Evolutionary conservation across 768 basidiomycete species (phyloP), one percentile per base, ranked within the genome.

Genomic region (Podaxis sp.): DNA sequence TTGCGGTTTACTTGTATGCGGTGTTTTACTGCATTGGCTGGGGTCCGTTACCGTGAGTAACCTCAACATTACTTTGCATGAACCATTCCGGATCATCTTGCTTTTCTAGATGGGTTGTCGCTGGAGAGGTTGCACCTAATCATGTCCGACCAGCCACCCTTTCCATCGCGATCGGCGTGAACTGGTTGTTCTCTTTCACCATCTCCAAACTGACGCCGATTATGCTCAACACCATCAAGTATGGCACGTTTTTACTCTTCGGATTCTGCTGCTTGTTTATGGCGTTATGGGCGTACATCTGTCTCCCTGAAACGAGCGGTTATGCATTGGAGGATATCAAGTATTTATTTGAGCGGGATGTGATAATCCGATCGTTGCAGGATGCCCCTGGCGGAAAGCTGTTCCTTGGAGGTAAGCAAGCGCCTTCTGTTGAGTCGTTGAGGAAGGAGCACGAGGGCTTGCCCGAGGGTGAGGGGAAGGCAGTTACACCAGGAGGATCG

Each of bases 131-230:
- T 24, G 78, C 79, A 6, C 80, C 79, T 2, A 81, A 82, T 61
- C 76, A 80, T 57, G 72, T 82, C 36, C 77, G 80, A 26, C 70
- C 78, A 6, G 73, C 74, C 7, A 68, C 74, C 1, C 73, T 80
- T 38, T 75, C 79, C 0, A 63, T 76, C 26, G 76, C 79, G 0
- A 67, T 79, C 48, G 76, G 74, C 26, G 71, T 79, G 33, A 80
- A 79, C 69, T 82, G 81, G 81, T 70, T 81, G 13, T 80, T 80
- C 68, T 75, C 79, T 6, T 76, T 81, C 68, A 80, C 74, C 11
- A 80, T 82, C 40, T 79, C 80, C 22, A 80, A 80, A 56, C 40
- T 80, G 40, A 81, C 79, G 15, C 72, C 73, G 1, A 72, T 74
- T 38, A 71, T 76, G 74, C 70, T 76, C 39, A 70, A 72, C 56